These are phyloP conservation scores for Tolypocladium cylindrosporum DNA, from an alignment of 2,329 filamentous ascomycete genomes.

Conservation along the genomic window DNA sequence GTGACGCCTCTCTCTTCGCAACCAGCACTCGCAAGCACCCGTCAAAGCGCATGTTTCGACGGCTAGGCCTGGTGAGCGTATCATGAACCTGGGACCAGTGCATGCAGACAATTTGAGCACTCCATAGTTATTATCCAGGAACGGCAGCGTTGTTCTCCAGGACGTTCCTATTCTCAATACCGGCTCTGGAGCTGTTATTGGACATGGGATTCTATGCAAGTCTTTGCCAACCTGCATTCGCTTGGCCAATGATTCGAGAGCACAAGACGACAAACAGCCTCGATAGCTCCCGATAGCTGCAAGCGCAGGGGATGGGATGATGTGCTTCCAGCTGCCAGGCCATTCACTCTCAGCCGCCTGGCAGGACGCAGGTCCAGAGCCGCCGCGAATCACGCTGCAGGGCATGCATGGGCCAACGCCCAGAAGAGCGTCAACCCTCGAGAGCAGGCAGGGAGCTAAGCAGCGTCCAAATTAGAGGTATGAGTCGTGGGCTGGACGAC, in stretches of 20 bases:
- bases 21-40: too few species aligned
- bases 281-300: neutral
- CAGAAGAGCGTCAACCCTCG: neutral
- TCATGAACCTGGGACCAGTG: neutral
- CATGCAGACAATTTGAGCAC: neutral
- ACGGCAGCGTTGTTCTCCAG: neutral
- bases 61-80: neutral
- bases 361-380: neutral
- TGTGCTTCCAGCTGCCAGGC: neutral
- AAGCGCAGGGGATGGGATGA: neutral
- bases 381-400: neutral
- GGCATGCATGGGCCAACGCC: neutral
- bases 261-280: neutral
- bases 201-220: neutral
- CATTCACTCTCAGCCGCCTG: neutral
- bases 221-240: neutral
- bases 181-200: neutral
- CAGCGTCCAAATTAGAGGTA: neutral
- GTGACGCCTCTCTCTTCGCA: too few species aligned
- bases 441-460: neutral
- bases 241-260: neutral
- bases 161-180: neutral
- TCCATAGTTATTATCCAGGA: neutral
- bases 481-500: neutral
- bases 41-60: neutral